phyloP scores from a whole-genome alignment of 306 rosid species.

The Begonia fuchsioides region DNA sequence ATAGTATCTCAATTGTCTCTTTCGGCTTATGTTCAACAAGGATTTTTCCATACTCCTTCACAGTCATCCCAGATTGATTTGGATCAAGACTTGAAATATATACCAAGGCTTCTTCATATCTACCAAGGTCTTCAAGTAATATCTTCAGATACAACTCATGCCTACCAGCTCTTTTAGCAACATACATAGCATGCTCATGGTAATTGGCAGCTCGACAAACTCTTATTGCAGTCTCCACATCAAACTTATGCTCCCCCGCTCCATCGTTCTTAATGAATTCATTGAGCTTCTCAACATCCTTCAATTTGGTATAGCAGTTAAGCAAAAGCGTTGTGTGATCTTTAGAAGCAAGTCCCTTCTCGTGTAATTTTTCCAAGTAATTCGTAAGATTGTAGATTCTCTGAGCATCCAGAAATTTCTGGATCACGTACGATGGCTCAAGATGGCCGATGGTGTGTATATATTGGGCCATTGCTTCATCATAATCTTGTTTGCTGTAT shows the following conservation, averaged over 20 bases:
- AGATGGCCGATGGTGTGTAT: slow-evolving; percentile 91
- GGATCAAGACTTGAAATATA: slow-evolving; percentile 85
- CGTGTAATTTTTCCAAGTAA: slow-evolving; percentile 93
- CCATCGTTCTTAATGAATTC: slow-evolving; percentile 68
- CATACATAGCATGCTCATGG: slow-evolving; percentile 99
- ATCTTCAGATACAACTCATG: slow-evolving; percentile 96
- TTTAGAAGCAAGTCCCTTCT: slow-evolving; percentile 96
- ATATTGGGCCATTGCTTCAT: slow-evolving; percentile 94
- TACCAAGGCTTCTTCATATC: slow-evolving; percentile 84
- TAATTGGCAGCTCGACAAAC: slow-evolving; percentile 98
- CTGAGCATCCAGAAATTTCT: slow-evolving; percentile 94
- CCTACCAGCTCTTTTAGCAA: slow-evolving; percentile 86
- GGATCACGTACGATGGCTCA: slow-evolving; percentile 97
- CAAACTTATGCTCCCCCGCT: slow-evolving; percentile 79
- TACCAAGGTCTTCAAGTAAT: slow-evolving; percentile 96
- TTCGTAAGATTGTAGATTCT: slow-evolving; percentile 91
- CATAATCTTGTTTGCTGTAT: slow-evolving; percentile 90
- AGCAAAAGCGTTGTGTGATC: slow-evolving; percentile 93
- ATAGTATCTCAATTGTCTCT: slow-evolving; percentile 81
- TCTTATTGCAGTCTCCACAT: slow-evolving; percentile 91
- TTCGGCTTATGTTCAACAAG: slow-evolving; percentile 80
- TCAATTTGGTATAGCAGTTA: slow-evolving; percentile 90
- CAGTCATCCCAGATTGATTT: slow-evolving; percentile 85
- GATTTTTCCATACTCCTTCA: slow-evolving; percentile 94
- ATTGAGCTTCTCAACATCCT: slow-evolving; percentile 86